Evolutionary conservation across 2,329 filamentous ascomycete genomes (phyloP).

Genomic region (Cladosporium velox): DNA sequence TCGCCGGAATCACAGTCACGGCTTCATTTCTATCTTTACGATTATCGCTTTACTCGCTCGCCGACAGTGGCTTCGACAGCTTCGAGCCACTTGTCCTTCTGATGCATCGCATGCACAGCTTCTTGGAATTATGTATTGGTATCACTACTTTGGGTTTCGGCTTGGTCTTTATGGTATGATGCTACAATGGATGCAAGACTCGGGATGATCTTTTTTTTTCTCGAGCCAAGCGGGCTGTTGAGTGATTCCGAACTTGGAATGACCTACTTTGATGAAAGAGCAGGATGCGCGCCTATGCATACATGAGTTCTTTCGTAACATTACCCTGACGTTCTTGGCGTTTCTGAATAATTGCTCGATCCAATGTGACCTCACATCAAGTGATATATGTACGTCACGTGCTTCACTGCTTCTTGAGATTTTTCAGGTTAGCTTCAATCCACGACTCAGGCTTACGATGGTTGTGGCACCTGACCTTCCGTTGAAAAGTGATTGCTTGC

Average conservation of each 20-base stretch:
- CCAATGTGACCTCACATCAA: not conserved
- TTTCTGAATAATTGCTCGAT: not conserved
- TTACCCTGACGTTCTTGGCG: not conserved
- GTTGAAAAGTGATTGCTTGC: not conserved
- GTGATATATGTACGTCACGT: not conserved
- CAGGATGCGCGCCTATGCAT: not conserved
- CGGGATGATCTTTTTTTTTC: not conserved
- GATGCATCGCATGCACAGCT: slow-evolving; percentile 2
- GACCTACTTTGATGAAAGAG: not conserved
- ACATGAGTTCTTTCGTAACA: not conserved
- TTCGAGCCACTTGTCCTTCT: not conserved
- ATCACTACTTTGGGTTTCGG: not conserved
- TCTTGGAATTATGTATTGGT: not conserved
- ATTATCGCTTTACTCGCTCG: not conserved
- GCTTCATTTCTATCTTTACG: not conserved
- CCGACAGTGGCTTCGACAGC: not conserved
- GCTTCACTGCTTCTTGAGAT: not conserved
- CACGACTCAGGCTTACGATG: not conserved
- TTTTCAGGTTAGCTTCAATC: not conserved
- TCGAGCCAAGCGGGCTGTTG: not conserved
- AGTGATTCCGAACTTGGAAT: not conserved
- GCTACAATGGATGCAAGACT: not conserved
- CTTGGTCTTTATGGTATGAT: not conserved
- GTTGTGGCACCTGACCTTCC: not conserved
- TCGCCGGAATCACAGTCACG: slow-evolving; percentile 18